Conservation (phyloP, 129 eudicot species). For the Artemisia tridentata region DNA sequence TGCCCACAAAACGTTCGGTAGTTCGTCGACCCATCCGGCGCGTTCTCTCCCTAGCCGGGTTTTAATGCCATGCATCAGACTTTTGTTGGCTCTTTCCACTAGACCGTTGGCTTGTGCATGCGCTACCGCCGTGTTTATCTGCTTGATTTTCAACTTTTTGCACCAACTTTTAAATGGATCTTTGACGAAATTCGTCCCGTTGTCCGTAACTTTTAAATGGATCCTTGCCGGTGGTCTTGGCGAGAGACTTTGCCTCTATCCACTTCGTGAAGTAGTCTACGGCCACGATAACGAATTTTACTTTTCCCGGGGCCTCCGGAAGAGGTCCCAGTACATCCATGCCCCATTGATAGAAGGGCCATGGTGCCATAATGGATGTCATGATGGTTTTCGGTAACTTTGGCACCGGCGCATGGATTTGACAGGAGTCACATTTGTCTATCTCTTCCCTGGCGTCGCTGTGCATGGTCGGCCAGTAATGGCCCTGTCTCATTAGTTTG, state of each 20-base stretch:
- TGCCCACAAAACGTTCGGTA: neutral
- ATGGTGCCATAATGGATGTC: neutral
- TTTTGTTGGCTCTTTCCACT: neutral
- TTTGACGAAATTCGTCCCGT: neutral
- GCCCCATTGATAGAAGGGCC: neutral
- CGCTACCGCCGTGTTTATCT: neutral
- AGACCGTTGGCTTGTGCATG: neutral
- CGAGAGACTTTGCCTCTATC: neutral
- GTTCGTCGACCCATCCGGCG: neutral
- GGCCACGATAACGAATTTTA: neutral
- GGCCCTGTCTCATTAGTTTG: neutral
- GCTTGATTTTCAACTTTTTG: neutral
- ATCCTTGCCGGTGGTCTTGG: neutral
- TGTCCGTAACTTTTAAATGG: neutral
- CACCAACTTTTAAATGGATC: neutral
- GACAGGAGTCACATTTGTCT: neutral
- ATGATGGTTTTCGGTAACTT: neutral
- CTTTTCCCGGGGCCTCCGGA: neutral
- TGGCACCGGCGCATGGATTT: neutral
- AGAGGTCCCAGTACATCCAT: neutral
- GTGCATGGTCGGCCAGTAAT: neutral
- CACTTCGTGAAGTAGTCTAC: neutral
- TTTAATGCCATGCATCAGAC: neutral
- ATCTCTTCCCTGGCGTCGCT: neutral
- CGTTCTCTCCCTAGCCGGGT: neutral